These are phyloP conservation scores for Haberlea rhodopensis DNA, from an alignment of 257 asterid species.

Conservation along the genomic window DNA sequence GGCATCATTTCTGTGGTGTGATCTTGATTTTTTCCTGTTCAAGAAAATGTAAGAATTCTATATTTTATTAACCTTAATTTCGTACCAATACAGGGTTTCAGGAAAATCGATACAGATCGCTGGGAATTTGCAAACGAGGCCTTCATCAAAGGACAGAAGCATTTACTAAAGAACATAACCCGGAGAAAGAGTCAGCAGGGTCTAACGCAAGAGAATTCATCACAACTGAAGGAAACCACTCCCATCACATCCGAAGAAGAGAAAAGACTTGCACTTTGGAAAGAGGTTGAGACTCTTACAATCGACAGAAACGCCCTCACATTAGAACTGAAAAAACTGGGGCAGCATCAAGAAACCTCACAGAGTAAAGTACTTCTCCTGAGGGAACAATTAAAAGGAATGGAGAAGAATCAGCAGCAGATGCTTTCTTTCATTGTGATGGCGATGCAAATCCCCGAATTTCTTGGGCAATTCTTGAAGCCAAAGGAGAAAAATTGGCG, in stretches of 20 bases:
- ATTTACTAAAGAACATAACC: constrained; percentile 69
- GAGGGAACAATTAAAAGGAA: constrained; percentile 65
- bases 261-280: constrained; percentile 47
- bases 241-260: constrained; percentile 45
- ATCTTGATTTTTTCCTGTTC: constrained; percentile 10
- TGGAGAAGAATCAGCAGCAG: constrained; percentile 91
- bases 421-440: constrained; percentile 94
- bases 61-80: constrained; percentile 13
- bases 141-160: constrained; percentile 77
- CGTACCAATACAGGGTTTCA: constrained; percentile 65
- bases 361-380: constrained; percentile 60
- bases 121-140: constrained; percentile 86
- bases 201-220: constrained; percentile 40
- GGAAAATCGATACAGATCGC: constrained; percentile 78
- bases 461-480: constrained; percentile 69
- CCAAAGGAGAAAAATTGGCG: constrained; percentile 73
- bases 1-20: not conserved
- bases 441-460: constrained; percentile 91
- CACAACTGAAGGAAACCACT: constrained; percentile 38
- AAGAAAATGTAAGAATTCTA: constrained; percentile 3
- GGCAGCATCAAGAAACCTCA: constrained; percentile 68
- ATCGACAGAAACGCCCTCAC: constrained; percentile 52
- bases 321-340: constrained; percentile 63
- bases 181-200: constrained; percentile 65
- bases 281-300: constrained; percentile 80